Percentiles rank a stretch among this genome's conserved stretches.
phyloP scores from a whole-genome alignment of 106 monocot genomes.

The Apostasia shenzhenica region DNA sequence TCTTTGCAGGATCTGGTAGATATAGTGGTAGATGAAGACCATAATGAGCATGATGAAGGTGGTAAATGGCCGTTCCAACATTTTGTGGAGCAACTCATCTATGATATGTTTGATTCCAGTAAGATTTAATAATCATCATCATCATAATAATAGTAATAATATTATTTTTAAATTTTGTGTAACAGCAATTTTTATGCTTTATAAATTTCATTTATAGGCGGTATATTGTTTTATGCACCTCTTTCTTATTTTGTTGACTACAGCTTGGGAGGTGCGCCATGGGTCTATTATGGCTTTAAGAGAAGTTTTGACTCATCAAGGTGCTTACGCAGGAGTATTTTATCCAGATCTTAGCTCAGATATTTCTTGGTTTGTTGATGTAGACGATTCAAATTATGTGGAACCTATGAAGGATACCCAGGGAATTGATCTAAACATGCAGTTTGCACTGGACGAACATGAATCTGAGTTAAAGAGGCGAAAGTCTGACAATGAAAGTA shows the following conservation, averaged over 20 bases:
- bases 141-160: no score
- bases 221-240: constrained; percentile 3
- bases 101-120: constrained; percentile 98
- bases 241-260: constrained; percentile 3
- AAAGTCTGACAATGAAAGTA: constrained; percentile 17
- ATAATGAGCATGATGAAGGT: constrained; percentile 30
- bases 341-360: constrained; percentile 48
- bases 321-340: constrained; percentile 76
- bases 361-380: constrained; percentile 32
- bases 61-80: constrained; percentile 83
- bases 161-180: background rate
- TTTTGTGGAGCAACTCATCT: constrained; percentile 87
- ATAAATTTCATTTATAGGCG: background rate
- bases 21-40: constrained; percentile 42
- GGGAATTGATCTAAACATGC: constrained; percentile 70
- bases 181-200: background rate
- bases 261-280: constrained; percentile 99
- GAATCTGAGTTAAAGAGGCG: constrained; percentile 55
- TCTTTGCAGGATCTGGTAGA: constrained; percentile 48
- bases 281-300: constrained; percentile 91
- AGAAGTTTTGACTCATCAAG: constrained; percentile 90
- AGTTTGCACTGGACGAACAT: constrained; percentile 30
- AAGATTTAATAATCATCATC: constrained; percentile 3
- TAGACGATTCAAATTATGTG: constrained; percentile 15
- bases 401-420: constrained; percentile 33